Conservation (phyloP, 352 stramenopile species). For the Pilasporangium apinafurcum region DNA sequence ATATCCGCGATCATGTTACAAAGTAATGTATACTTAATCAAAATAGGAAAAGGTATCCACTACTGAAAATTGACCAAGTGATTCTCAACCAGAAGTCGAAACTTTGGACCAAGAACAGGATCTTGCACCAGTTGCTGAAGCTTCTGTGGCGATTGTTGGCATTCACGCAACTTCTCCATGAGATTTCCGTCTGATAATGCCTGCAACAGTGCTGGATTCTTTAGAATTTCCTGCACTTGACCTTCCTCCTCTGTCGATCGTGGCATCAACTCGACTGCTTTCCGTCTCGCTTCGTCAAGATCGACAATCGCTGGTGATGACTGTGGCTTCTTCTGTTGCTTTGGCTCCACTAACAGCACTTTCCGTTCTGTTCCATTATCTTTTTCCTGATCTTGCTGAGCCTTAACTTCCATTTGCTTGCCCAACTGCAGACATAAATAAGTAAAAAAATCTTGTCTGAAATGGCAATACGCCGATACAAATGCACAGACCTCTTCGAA, state of each 20-base stretch:
- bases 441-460: background rate
- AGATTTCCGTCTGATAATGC: conserved; percentile 50
- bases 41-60: background rate
- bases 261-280: conserved; percentile 55
- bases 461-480: background rate
- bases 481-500: conserved; percentile 58
- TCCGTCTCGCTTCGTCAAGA: conserved; percentile 35
- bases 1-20: background rate
- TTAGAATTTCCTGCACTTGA: conserved; percentile 60
- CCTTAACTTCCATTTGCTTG: conserved; percentile 14
- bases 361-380: conserved; percentile 5
- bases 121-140: conserved; percentile 40
- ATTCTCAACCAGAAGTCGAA: conserved; percentile 44
- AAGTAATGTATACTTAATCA: background rate
- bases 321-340: conserved; percentile 4
- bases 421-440: no score
- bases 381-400: conserved; percentile 28
- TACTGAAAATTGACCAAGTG: conserved; percentile 52
- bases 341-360: no score
- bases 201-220: conserved; percentile 52
- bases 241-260: conserved; percentile 50
- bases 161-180: conserved; percentile 46
- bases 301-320: conserved; percentile 43
- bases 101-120: conserved; percentile 33
- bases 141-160: conserved; percentile 25